phyloP scores from a whole-genome alignment of 768 basidiomycete genomes.

The Psilocybe subaeruginosa region DNA sequence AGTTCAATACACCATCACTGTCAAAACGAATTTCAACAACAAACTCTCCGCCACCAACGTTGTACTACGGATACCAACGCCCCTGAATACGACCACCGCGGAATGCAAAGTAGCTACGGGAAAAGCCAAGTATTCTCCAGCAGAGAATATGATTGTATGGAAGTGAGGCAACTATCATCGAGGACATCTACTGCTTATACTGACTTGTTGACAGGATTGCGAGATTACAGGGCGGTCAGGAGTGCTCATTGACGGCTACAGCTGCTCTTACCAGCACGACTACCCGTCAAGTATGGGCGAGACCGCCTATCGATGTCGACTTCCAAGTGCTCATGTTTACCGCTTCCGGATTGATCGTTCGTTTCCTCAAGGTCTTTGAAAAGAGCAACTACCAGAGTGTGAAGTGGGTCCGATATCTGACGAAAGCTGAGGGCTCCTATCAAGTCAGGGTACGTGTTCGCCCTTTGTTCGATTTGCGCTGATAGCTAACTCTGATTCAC shows the following conservation, averaged over 20 bases:
- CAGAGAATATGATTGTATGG: slow-evolving; percentile 96
- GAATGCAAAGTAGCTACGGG: slow-evolving; percentile 91
- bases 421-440: slow-evolving; percentile 92
- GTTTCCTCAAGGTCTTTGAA: slow-evolving; percentile 98
- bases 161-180: slow-evolving; percentile 66
- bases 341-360: slow-evolving; percentile 91
- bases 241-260: slow-evolving; percentile 81
- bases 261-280: slow-evolving; percentile 90
- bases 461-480: not conserved
- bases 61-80: slow-evolving; percentile 93
- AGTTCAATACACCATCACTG: slow-evolving; percentile 87
- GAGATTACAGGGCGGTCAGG: slow-evolving; percentile 90
- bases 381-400: slow-evolving; percentile 93
- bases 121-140: slow-evolving; percentile 97
- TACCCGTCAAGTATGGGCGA: slow-evolving; percentile 92
- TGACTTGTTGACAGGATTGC: slow-evolving; percentile 63
- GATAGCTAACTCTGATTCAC: not conserved
- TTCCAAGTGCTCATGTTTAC: slow-evolving; percentile 99
- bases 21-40: slow-evolving; percentile 87
- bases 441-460: slow-evolving; percentile 83
- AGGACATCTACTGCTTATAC: not conserved
- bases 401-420: slow-evolving; percentile 95
- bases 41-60: slow-evolving; percentile 95
- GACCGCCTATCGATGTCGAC: slow-evolving; percentile 97
- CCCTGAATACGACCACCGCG: slow-evolving; percentile 89